Base-by-base conservation (phyloP, 2,329 filamentous ascomycete genomes). In the Clonostachys rosea region DNA sequence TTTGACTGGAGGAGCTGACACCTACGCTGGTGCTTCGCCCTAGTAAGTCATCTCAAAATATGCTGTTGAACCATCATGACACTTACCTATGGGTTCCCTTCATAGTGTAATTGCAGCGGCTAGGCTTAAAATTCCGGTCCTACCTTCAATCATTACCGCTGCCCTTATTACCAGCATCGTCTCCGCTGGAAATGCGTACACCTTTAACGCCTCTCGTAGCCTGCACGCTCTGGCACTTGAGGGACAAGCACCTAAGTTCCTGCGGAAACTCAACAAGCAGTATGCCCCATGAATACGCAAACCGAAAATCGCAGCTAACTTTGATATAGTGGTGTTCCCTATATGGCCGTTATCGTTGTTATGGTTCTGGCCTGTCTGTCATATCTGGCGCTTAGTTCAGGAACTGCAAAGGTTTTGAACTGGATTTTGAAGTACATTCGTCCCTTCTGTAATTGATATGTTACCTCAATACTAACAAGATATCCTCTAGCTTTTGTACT, bases 91-190 rank as follows among this genome's bases (percentile, higher is more conserved):
- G 7, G 24, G 24, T 30, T 30, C 24, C 24, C 9, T 20, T 11
- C 4, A 40, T 24, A 46, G 44, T 10, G 40, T 71, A 47, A 71
- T 71, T 46, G 68, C 67, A 0, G 63, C 65, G 36, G 60, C 58
- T 10, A 57, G 61, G 14, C 64, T 67, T 1, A 60, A 62, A 3
- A 64, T 71, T 42, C 59, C 63, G 13, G 58, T 63, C 6, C 54
- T 71, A 14, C 67, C 68, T 6, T 57, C 60, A 10, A 57, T 71
- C 20, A 65, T 70, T 54, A 72, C 70, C 44, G 68, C 59, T 2
- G 61, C 68, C 16, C 55, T 72, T n/a, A 52, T 71, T 45, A 70
- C 67, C 1, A 65, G 67, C 41, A 68, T 69, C 13, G 60, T 69
- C 45, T 71, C 68, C 10, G 64, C 68, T 4, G 68, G 65, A 37